phyloP scores from a whole-genome alignment of 129 eudicot species.

The Flaveria bidentis region DNA sequence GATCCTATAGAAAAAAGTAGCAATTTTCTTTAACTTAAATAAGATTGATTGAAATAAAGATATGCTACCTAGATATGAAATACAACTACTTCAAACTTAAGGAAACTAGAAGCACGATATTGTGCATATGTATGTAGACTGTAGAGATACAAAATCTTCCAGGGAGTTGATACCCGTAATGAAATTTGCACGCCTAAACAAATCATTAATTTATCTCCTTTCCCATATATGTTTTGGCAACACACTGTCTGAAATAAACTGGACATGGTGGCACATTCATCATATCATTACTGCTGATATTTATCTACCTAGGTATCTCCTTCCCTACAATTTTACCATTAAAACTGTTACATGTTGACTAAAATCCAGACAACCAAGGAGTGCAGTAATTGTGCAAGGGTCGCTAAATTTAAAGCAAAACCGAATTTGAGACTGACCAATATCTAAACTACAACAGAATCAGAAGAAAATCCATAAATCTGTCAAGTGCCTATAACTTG shows the following conservation, averaged over 20 bases:
- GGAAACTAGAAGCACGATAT: background rate
- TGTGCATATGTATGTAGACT: background rate
- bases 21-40: background rate
- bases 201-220: background rate
- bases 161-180: background rate
- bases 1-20: background rate
- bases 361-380: background rate
- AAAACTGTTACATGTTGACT: background rate
- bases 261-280: background rate
- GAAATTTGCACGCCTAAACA: background rate
- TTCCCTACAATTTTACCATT: background rate
- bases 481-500: constrained; percentile 8
- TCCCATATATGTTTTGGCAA: background rate
- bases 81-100: background rate
- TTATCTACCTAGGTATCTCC: background rate
- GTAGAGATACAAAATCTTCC: background rate
- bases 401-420: background rate
- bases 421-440: background rate
- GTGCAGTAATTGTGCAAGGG: background rate
- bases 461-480: constrained; percentile 26
- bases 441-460: constrained; percentile 9
- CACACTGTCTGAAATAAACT: background rate
- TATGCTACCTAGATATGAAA: background rate
- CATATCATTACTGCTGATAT: background rate
- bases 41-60: background rate